These are phyloP conservation scores for Talaromyces sp. DNA, from an alignment of 2,329 filamentous ascomycete species.

Conservation along the genomic window DNA sequence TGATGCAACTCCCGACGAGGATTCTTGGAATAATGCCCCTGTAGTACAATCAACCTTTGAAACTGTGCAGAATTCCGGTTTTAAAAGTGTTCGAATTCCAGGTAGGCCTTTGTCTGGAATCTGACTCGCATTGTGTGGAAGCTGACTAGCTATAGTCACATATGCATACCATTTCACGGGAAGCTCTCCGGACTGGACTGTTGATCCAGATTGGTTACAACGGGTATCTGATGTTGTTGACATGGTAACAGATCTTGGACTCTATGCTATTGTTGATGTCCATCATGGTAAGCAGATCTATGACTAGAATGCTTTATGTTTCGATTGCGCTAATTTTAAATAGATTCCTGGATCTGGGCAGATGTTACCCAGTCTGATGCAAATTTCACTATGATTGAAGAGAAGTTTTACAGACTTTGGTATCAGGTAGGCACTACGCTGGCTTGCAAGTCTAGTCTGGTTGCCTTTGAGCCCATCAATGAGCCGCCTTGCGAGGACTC, in stretches of 20 bases:
- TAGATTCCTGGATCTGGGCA: conserved; percentile 60
- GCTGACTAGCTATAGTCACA: conserved; percentile 48
- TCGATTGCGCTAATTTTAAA: not conserved
- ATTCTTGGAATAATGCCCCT: conserved; percentile 61
- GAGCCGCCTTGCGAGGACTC: conserved; percentile 59
- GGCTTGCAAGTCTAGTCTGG: conserved; percentile 56
- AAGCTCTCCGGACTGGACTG: conserved; percentile 56
- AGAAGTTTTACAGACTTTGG: conserved; percentile 61
- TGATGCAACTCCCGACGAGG: conserved; percentile 59
- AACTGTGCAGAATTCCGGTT: conserved; percentile 56
- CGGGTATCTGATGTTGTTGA: conserved; percentile 62
- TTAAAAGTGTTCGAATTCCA: conserved; percentile 62
- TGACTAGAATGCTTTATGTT: not conserved
- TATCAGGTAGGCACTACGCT: conserved; percentile 59
- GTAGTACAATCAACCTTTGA: conserved; percentile 56
- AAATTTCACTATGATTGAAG: conserved; percentile 57
- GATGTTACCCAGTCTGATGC: conserved; percentile 52
- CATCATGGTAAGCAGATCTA: conserved; percentile 51
- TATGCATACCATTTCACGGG: conserved; percentile 60
- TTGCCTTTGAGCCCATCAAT: conserved; percentile 64
- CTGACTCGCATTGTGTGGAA: not conserved
- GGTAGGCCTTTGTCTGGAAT: conserved; percentile 10
- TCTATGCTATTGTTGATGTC: conserved; percentile 61
- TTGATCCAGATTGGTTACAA: conserved; percentile 59
- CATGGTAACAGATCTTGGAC: conserved; percentile 53